Evolutionary conservation across 2,329 filamentous ascomycete species (phyloP).

Genomic region (Fusarium ambrosium): DNA sequence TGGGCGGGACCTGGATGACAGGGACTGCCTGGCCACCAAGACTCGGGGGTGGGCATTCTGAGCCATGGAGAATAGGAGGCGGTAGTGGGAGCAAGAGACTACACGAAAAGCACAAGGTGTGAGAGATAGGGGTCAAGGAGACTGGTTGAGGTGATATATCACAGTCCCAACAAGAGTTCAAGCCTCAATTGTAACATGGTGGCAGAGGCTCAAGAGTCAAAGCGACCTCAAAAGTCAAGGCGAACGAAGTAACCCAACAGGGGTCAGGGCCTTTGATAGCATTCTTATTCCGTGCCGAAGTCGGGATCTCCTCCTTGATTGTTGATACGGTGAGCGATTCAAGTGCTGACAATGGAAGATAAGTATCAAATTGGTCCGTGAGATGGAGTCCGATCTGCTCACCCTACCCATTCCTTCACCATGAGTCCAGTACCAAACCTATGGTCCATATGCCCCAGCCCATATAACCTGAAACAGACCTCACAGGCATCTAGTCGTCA

Average conservation of each 20-base stretch:
- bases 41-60: conserved; percentile 6
- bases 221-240: neutral
- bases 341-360: neutral
- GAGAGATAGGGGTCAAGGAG: neutral
- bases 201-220: neutral
- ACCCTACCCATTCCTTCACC: neutral
- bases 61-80: conserved; percentile 7
- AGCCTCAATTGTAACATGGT: neutral
- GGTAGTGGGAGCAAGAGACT: neutral
- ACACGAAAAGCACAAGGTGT: neutral
- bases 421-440: neutral
- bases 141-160: neutral
- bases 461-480: neutral
- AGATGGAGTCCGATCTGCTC: neutral
- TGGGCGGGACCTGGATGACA: conserved; percentile 20
- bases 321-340: conserved; percentile 1
- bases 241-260: neutral
- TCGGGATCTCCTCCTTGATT: conserved; percentile 12
- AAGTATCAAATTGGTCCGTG: neutral
- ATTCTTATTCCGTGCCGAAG: neutral
- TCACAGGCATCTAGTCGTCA: conserved; percentile 13
- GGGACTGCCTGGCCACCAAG: conserved; percentile 26
- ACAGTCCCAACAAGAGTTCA: neutral
- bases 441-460: neutral
- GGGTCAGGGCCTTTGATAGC: neutral